Base-by-base conservation (phyloP, 1,139 yeast species). In the Suhomyces bribrorum region DNA sequence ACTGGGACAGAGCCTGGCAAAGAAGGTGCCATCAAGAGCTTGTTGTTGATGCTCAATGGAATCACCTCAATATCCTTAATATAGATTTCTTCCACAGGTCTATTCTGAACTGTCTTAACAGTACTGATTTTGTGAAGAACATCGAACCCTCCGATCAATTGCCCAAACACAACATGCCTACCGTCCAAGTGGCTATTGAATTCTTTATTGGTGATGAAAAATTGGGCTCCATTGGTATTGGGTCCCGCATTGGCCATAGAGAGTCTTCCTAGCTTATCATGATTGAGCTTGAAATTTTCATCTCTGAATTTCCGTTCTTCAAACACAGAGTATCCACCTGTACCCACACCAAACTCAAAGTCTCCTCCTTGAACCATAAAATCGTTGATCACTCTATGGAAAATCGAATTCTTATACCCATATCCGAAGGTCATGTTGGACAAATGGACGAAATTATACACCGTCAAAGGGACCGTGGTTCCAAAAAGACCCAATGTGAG, bases 131-230 rank as follows among this genome's bases (percentile, higher is more conserved):
- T 29, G 26, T 47, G 43, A 41, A 58, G 47, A 5, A 46, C 36
- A 28, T 53, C 53, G 32, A 54, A 54, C 0, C 76, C 77, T 15
- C 48, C 56, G n/a, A 77, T 59, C 7, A 78, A 63, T 43, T 69
- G 73, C 2, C 84, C 86, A 54, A 80, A 78, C 0, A 79, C 74
- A 11, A 81, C 81, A 47, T 78, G 79, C 34, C 66, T 63, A 2
- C 81, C 82, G 53, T 80, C 80, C 41, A 81, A 60, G 29, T 54
- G 53, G 9, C 37, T 24, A 17, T 36, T 22, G 13, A 50, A 43
- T 4, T 59, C 56, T 4, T 35, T 49, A 14, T 64, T 62, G 36
- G 69, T 59, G 33, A 71, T 68, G 54, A 70, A 71, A 33, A 65
- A 65, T 44, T 67, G 74, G 7, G 62, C 67, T 1, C 73, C 72